Conservation (phyloP, 441 rosid species). For the Manihot esculenta region DNA sequence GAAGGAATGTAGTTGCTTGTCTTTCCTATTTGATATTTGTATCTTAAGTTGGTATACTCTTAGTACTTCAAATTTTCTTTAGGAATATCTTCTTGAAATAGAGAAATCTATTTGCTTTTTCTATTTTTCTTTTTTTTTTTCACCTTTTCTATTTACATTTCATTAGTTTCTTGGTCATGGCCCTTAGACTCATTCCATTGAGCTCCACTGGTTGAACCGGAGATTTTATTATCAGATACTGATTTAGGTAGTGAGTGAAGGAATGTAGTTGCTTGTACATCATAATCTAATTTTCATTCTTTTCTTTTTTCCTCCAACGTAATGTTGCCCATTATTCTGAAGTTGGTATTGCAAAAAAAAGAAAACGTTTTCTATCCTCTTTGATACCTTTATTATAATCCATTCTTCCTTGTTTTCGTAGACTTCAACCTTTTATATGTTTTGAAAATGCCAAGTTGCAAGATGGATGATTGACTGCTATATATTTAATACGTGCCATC, state of each 20-base stretch:
- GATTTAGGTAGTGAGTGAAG: neutral
- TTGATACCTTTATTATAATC: neutral
- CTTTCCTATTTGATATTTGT: neutral
- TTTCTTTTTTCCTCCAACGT: neutral
- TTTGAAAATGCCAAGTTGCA: neutral
- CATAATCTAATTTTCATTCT: neutral
- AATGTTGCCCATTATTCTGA: neutral
- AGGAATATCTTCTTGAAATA: neutral
- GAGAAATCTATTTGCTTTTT: neutral
- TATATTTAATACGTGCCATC: neutral
- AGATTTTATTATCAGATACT: neutral
- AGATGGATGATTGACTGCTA: neutral
- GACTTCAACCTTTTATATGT: neutral
- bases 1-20: neutral
- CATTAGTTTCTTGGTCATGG: constrained; percentile 7
- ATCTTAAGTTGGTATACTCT: neutral
- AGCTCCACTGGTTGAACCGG: neutral
- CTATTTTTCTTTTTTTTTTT: neutral
- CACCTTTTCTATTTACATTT: neutral
- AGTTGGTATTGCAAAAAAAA: neutral
- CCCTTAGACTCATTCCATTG: neutral
- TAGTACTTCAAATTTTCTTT: neutral
- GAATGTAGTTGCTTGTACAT: neutral
- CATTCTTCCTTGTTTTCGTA: neutral
- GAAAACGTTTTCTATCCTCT: neutral